Conservation (phyloP, 306 rosid species). For the Datisca glomerata region DNA sequence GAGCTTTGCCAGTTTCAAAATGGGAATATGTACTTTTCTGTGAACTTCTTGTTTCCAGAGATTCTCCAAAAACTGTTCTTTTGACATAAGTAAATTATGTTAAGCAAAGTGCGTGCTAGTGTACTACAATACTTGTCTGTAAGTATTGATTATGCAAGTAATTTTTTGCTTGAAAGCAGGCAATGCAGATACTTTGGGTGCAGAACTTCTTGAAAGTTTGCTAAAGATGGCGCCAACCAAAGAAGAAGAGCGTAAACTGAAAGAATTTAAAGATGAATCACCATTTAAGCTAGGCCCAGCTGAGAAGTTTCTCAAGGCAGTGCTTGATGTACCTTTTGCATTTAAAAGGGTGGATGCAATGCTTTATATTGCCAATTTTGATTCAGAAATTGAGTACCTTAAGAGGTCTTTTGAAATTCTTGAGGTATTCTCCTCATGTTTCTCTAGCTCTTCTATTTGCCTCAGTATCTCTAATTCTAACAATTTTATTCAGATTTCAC, state of each 20-base stretch:
- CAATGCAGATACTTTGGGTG: constrained; percentile 59
- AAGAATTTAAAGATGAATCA: constrained; percentile 59
- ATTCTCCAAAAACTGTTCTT: too few relatives aligned
- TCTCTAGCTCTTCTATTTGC: not conserved
- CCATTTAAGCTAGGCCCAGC: constrained; percentile 86
- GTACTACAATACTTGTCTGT: too few relatives aligned
- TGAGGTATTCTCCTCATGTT: constrained; percentile 35
- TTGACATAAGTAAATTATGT: too few relatives aligned
- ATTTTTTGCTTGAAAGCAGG: constrained; percentile 35
- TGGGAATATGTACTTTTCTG: too few relatives aligned
- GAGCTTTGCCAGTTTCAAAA: too few relatives aligned
- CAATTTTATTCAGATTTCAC: too few relatives aligned
- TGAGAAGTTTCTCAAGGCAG: constrained; percentile 80
- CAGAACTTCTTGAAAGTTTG: constrained; percentile 80
- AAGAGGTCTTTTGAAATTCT: constrained; percentile 55
- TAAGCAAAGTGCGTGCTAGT: too few relatives aligned
- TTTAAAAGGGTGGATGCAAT: constrained; percentile 83
- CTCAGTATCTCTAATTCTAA: not conserved
- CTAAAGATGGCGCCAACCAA: constrained; percentile 88
- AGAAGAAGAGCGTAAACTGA: constrained; percentile 65
- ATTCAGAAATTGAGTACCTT: constrained; percentile 80
- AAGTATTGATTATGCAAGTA: too few relatives aligned
- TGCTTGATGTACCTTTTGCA: constrained; percentile 82
- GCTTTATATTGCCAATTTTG: constrained; percentile 89
- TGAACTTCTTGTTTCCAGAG: too few relatives aligned